Conservation (phyloP, 2,329 filamentous ascomycete genomes). For the Colletotrichum sp. region DNA sequence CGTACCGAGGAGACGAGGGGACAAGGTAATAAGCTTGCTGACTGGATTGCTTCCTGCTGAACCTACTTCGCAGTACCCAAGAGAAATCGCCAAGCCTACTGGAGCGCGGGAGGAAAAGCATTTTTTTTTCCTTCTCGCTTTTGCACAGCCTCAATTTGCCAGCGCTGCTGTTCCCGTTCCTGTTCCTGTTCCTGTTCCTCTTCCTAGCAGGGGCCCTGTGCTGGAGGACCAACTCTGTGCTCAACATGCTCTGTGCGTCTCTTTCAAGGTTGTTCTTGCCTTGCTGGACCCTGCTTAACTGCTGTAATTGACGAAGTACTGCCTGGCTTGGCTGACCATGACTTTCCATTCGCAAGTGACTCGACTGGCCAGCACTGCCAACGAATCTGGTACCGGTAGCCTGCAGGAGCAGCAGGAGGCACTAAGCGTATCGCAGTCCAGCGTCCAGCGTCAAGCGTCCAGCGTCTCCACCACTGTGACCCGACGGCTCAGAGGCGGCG, state of each 20-base stretch:
- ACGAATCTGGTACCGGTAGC: neutral
- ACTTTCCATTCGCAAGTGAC: neutral
- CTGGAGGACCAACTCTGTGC: neutral
- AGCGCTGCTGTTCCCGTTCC: neutral
- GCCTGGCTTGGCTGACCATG: neutral
- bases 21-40: neutral
- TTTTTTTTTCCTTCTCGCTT: neutral
- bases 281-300: neutral
- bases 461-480: conserved; percentile 1
- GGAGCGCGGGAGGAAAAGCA: neutral
- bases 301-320: neutral
- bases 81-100: conserved; percentile 6
- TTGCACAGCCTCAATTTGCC: conserved; percentile 18
- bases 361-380: neutral
- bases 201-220: neutral
- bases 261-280: neutral
- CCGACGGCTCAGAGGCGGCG: conserved; percentile 7
- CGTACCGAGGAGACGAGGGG: neutral
- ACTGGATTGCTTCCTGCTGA: neutral
- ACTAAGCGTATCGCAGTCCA: neutral
- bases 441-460: neutral
- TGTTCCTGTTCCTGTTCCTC: neutral
- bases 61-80: neutral
- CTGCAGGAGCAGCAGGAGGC: neutral
- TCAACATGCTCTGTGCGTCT: neutral